phyloP scores from a whole-genome alignment of 2,329 filamentous ascomycete genomes.

The Furcasterigmium sp. region DNA sequence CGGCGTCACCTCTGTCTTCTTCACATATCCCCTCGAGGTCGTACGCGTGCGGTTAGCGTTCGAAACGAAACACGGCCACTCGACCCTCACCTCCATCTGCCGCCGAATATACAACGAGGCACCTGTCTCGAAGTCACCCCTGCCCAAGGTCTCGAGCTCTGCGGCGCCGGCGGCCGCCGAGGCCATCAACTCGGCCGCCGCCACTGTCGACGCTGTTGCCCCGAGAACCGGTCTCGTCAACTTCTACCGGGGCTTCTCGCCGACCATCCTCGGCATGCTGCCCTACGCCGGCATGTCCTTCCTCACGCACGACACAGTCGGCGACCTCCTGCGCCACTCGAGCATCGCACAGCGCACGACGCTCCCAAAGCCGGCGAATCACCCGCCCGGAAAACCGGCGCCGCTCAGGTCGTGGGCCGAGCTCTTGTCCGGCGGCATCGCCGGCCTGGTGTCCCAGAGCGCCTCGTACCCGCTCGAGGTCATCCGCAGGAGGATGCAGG shows the following conservation, averaged over 20 bases:
- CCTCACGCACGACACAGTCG: constrained; percentile 85
- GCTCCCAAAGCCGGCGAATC: constrained; percentile 54
- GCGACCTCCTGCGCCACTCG: constrained; percentile 73
- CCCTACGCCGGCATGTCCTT: constrained; percentile 96
- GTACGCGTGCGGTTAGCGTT: constrained; percentile 90
- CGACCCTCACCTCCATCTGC: constrained; percentile 71
- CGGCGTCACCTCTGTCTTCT: constrained; percentile 87
- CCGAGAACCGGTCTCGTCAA: constrained; percentile 71
- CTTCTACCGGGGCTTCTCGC: constrained; percentile 91
- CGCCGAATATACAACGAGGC: constrained; percentile 82
- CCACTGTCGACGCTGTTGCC: constrained; percentile 37
- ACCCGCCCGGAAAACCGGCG: constrained; percentile 55
- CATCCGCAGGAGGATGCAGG: constrained; percentile 89
- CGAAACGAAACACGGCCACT: constrained; percentile 76
- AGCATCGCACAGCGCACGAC: constrained; percentile 68
- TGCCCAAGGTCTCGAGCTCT: constrained; percentile 20
- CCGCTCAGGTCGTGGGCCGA: constrained; percentile 83
- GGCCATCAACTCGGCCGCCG: constrained; percentile 34
- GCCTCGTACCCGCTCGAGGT: constrained; percentile 92
- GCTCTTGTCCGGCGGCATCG: constrained; percentile 75
- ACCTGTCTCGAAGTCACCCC: constrained; percentile 33
- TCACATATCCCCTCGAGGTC: constrained; percentile 92
- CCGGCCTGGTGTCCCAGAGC: constrained; percentile 86
- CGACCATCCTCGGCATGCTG: constrained; percentile 89
- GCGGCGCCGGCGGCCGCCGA: constrained; percentile 36